Evolutionary conservation across 441 rosid species (phyloP).

Genomic region (Erodium texanum): DNA sequence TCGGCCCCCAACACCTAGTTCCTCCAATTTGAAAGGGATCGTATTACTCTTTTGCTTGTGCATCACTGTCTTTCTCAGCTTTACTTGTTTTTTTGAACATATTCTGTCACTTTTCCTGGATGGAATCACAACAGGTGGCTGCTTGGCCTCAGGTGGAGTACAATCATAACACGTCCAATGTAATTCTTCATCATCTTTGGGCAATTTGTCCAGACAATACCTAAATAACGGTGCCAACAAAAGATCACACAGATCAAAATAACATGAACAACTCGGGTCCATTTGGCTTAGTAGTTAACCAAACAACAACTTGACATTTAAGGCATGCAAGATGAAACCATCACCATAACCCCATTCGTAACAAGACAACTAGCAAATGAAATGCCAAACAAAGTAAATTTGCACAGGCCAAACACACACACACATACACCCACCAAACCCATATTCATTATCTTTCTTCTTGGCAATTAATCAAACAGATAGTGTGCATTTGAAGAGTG

Average conservation of each 20-base stretch:
- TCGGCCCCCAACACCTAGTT: not conserved
- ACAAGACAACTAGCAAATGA: not conserved
- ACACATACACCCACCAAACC: not conserved
- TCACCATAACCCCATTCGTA: not conserved
- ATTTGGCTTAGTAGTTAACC: too few relatives aligned
- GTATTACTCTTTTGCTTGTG: not conserved
- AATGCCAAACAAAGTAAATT: not conserved
- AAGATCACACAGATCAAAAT: not conserved
- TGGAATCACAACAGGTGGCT: not conserved
- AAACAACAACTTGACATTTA: not conserved
- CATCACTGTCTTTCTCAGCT: not conserved
- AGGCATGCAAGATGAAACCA: not conserved
- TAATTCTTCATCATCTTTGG: not conserved
- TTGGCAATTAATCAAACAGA: not conserved
- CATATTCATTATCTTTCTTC: not conserved
- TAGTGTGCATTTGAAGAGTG: not conserved
- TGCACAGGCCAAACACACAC: not conserved
- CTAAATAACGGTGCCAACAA: not conserved
- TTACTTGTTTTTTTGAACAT: constrained; percentile 1
- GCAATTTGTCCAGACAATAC: not conserved
- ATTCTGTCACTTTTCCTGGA: not conserved
- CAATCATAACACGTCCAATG: constrained; percentile 3
- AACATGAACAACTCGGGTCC: not conserved
- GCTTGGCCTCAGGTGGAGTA: not conserved
- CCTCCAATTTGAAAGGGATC: not conserved